These are phyloP conservation scores for Sarocladiaceae sp. DNA, from an alignment of 2,329 filamentous ascomycete species.

Conservation along the genomic window DNA sequence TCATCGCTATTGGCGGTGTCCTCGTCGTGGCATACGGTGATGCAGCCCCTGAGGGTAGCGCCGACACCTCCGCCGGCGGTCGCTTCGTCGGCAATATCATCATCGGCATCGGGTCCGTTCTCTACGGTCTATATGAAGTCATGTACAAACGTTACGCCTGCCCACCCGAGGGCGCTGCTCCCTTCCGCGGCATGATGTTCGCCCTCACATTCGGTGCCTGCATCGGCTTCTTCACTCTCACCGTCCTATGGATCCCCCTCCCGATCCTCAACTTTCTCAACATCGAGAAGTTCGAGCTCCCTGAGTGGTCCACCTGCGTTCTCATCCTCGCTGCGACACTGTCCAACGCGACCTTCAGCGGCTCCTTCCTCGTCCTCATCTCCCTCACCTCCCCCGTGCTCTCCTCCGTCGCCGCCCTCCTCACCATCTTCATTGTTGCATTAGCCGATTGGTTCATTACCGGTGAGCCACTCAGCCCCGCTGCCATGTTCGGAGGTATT, in stretches of 20 bases:
- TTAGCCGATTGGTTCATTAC: slow-evolving; percentile 84
- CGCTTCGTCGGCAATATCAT: slow-evolving; percentile 81
- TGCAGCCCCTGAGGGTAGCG: slow-evolving; percentile 34
- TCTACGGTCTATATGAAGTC: slow-evolving; percentile 97
- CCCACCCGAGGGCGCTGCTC: slow-evolving; percentile 79
- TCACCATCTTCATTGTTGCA: slow-evolving; percentile 96
- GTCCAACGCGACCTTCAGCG: slow-evolving; percentile 87
- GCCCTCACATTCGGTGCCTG: slow-evolving; percentile 86
- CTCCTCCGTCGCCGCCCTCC: slow-evolving; percentile 81
- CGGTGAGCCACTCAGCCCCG: slow-evolving; percentile 65
- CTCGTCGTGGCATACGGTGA: slow-evolving; percentile 95
- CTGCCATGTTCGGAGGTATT: slow-evolving; percentile 73
- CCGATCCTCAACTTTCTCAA: slow-evolving; percentile 75
- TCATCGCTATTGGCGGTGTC: slow-evolving; percentile 81
- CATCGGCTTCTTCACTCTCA: slow-evolving; percentile 80
- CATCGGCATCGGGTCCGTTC: slow-evolving; percentile 81
- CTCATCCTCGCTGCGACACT: slow-evolving; percentile 75
- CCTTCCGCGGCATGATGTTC: slow-evolving; percentile 90
- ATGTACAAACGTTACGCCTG: slow-evolving; percentile 92
- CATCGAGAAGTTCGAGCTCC: slow-evolving; percentile 77
- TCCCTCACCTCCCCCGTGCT: slow-evolving; percentile 88
- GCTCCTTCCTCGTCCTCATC: slow-evolving; percentile 88
- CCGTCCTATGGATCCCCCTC: slow-evolving; percentile 86
- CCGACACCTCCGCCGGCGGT: slow-evolving; percentile 46
- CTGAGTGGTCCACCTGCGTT: slow-evolving; percentile 68